Evolutionary conservation across 306 rosid genomes (phyloP).

Genomic region (Fragaria nilgerrensis): DNA sequence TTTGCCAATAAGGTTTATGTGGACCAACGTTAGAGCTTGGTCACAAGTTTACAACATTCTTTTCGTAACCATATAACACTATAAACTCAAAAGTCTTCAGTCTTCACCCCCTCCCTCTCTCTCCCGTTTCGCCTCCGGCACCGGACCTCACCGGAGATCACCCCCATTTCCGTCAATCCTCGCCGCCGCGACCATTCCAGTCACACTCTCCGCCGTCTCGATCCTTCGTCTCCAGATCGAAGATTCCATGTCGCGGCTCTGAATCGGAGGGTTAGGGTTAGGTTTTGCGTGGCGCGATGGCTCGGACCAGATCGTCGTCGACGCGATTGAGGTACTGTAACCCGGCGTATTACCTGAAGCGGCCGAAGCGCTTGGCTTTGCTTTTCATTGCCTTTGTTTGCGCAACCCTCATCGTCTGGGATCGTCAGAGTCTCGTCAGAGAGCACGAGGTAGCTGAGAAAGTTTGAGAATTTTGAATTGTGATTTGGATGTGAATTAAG

Average conservation of each 20-base stretch:
- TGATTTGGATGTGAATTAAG: neutral
- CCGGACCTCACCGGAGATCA: conserved; percentile 26
- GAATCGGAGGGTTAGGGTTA: conserved; percentile 7
- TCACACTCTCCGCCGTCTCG: neutral
- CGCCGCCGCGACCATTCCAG: neutral
- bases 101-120: neutral
- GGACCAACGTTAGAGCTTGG: too few species aligned
- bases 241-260: conserved; percentile 19
- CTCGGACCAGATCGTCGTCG: conserved; percentile 63
- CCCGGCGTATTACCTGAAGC: conserved; percentile 80
- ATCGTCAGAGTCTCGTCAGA: conserved; percentile 79
- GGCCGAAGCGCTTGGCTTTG: conserved; percentile 85
- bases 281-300: conserved; percentile 47
- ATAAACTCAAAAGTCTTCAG: neutral
- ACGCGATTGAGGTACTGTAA: conserved; percentile 66
- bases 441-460: conserved; percentile 71
- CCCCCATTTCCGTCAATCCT: neutral
- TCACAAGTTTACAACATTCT: neutral
- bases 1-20: too few species aligned
- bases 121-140: neutral
- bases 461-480: neutral
- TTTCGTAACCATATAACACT: neutral
- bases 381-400: conserved; percentile 75
- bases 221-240: neutral
- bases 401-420: conserved; percentile 73